Conservation (phyloP, 352 stramenopile species). For the Pythium brassicae region DNA sequence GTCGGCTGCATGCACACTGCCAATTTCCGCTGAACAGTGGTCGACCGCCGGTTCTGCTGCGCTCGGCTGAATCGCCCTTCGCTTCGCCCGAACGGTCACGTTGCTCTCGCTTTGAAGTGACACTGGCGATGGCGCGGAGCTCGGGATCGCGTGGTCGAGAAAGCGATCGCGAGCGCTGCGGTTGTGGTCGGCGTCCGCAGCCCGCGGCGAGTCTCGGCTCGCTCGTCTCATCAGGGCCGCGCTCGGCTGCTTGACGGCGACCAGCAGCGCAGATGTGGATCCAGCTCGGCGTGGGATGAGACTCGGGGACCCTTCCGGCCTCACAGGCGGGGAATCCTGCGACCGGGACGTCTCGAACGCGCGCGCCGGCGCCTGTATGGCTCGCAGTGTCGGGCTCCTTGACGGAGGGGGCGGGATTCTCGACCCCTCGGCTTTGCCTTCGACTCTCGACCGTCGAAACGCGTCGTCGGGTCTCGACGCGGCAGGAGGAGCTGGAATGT, state of each 20-base stretch:
- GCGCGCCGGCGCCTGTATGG: not conserved
- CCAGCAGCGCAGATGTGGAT: conserved; percentile 3
- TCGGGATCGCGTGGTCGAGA: conserved; percentile 11
- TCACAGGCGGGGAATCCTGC: conserved; percentile 7
- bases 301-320: conserved; percentile 1
- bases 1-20: not conserved
- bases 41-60: not conserved
- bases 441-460: conserved; percentile 13
- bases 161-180: conserved; percentile 4
- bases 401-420: conserved; percentile 13
- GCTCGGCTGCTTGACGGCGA: not conserved
- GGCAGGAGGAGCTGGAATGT: conserved; percentile 7
- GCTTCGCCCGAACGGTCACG: conserved; percentile 9
- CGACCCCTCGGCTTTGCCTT: conserved; percentile 10
- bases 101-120: conserved; percentile 9
- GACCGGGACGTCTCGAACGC: conserved; percentile 3
- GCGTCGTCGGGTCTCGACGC: conserved; percentile 6
- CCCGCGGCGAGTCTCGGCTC: not conserved
- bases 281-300: conserved; percentile 3
- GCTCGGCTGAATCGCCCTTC: not conserved
- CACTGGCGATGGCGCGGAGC: conserved; percentile 3
- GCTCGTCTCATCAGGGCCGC: not conserved
- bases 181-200: not conserved
- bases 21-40: not conserved
- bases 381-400: conserved; percentile 4